A percentile compares a stretch with the other conserved stretches of the same genome.
Conservation (phyloP, 225 moss, liverwort and hornwort species). For the Lunularia cruciata region DNA sequence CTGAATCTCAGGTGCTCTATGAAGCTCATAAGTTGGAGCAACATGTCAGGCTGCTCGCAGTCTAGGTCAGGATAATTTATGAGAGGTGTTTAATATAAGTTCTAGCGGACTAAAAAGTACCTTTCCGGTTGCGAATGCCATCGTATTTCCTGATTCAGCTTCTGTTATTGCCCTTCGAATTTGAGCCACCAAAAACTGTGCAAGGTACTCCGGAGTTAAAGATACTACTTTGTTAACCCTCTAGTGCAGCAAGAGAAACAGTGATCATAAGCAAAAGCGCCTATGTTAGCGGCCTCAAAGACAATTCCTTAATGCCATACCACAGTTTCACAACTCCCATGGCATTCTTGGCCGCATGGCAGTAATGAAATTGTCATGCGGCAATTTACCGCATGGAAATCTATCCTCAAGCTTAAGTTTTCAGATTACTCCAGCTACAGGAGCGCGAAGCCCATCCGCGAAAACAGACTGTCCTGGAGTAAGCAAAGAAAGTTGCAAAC, state of each 20-base stretch:
- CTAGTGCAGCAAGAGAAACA: background rate
- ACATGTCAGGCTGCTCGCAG: too few species aligned
- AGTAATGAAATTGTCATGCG: too few species aligned
- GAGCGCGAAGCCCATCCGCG: too few species aligned
- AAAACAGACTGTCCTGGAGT: background rate
- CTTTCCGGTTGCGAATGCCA: constrained; percentile 98
- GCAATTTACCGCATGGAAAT: too few species aligned
- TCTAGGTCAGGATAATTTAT: too few species aligned
- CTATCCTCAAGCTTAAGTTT: too few species aligned
- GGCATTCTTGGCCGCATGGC: too few species aligned
- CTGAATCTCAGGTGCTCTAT: background rate
- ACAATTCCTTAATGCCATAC: too few species aligned
- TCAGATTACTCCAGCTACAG: too few species aligned
- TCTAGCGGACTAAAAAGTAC: constrained; percentile 22
- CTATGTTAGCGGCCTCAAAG: too few species aligned
- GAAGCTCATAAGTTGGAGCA: background rate
- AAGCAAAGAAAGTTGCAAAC: background rate
- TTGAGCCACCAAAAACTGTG: constrained; percentile 87
- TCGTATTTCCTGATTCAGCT: constrained; percentile 92
- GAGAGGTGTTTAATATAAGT: too few species aligned
- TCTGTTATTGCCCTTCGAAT: constrained; percentile 98
- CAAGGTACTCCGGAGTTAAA: background rate
- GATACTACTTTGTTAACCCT: background rate
- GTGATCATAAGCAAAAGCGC: background rate
- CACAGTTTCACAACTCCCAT: too few species aligned